Conservation (phyloP, 257 asterid genomes). For the Linderniella brevidens region DNA sequence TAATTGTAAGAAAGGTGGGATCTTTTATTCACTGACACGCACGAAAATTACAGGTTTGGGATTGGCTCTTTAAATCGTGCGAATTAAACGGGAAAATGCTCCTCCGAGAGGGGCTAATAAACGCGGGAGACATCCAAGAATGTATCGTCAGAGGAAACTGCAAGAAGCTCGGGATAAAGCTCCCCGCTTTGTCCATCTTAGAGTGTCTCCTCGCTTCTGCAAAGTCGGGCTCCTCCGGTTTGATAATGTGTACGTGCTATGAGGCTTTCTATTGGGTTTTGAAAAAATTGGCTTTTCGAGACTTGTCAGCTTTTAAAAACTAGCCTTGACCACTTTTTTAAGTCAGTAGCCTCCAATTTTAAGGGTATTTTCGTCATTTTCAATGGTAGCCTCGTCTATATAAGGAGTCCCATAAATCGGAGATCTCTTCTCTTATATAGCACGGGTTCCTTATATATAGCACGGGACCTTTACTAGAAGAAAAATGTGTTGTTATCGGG, state of each 20-base stretch:
- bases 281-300: neutral
- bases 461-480: too few relatives aligned
- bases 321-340: too few relatives aligned
- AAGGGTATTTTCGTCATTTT: too few relatives aligned
- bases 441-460: too few relatives aligned
- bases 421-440: too few relatives aligned
- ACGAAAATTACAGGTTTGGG: slow-evolving; percentile 43
- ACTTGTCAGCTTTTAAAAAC: too few relatives aligned
- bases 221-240: slow-evolving; percentile 42
- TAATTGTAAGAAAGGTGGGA: neutral
- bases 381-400: too few relatives aligned
- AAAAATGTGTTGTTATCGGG: too few relatives aligned
- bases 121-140: slow-evolving; percentile 47
- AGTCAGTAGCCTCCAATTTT: too few relatives aligned
- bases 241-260: slow-evolving; percentile 40
- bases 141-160: slow-evolving; percentile 54
- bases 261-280: neutral
- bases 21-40: neutral
- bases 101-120: slow-evolving; percentile 53
- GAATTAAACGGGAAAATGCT: slow-evolving; percentile 54
- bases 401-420: too few relatives aligned
- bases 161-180: slow-evolving; percentile 59
- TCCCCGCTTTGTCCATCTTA: slow-evolving; percentile 74
- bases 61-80: slow-evolving; percentile 75
- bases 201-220: slow-evolving; percentile 65